phyloP scores from a whole-genome alignment of 73 alveolate species.

The Paramecium sonneborni region DNA sequence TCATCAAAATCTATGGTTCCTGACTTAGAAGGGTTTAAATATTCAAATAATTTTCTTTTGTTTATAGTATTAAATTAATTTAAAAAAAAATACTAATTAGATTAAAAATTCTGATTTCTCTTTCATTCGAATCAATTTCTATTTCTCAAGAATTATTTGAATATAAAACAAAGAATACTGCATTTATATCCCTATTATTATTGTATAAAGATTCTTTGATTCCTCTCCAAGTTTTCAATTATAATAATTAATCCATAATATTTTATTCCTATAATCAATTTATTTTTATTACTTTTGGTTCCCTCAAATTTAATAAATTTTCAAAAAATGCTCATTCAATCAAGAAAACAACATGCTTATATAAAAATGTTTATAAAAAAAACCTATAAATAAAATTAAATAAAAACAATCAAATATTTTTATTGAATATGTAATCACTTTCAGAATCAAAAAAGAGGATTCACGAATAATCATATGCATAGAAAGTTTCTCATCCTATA shows the following conservation, averaged over 20 bases:
- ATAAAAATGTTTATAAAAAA: no score
- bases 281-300: background rate
- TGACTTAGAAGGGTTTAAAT: background rate
- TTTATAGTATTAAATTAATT: background rate
- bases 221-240: background rate
- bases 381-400: background rate
- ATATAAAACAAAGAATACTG: background rate
- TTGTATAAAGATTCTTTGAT: background rate
- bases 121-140: background rate
- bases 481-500: background rate
- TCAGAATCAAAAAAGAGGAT: background rate
- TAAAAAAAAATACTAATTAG: background rate
- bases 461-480: conserved; percentile 9
- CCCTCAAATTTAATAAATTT: no score
- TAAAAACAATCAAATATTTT: background rate
- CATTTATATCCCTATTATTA: background rate
- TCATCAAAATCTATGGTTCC: conserved; percentile 5
- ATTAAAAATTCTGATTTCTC: background rate
- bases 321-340: no score
- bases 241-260: conserved; percentile 28
- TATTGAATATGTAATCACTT: background rate
- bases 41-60: background rate
- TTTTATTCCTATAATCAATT: background rate
- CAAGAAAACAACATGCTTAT: no score
- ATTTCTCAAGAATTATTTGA: background rate